Percentiles rank a stretch among this genome's conserved stretches.
These are phyloP conservation scores for Fusarium tupiense DNA, from an alignment of 2,329 filamentous ascomycete genomes.

Conservation along the genomic window DNA sequence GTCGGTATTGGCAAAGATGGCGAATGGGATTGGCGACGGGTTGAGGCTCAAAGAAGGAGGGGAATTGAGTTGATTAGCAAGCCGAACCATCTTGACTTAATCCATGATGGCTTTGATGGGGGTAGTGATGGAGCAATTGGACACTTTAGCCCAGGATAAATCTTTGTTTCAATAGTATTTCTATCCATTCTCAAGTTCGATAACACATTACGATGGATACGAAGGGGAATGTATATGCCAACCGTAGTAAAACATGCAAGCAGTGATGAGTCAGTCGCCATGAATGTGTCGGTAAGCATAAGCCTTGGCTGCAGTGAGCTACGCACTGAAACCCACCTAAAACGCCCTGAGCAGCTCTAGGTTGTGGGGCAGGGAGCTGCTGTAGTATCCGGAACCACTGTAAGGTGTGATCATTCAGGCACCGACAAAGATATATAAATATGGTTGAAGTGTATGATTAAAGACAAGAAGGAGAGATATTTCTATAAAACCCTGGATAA, in stretches of 20 bases:
- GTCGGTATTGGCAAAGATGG: fast-evolving
- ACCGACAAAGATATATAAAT: fast-evolving
- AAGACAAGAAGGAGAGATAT: fast-evolving
- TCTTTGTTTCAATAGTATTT: fast-evolving
- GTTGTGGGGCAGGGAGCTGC: fast-evolving
- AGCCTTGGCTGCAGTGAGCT: neutral
- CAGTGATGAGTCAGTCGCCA: neutral
- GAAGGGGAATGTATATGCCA: no score
- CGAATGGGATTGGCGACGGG: neutral
- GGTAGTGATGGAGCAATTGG: neutral
- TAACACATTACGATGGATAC: no score
- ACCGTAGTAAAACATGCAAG: fast-evolving
- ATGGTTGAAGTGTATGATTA: fast-evolving
- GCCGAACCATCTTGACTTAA: neutral
- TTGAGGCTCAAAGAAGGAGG: neutral
- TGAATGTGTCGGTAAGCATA: fast-evolving
- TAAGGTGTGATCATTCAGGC: no score
- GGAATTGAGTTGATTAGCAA: neutral
- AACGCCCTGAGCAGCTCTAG: fast-evolving
- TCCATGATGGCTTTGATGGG: neutral
- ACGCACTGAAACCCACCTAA: fast-evolving
- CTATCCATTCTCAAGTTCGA: fast-evolving
- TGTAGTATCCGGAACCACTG: neutral
- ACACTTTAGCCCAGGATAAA: neutral
- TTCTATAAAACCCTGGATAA: neutral